Conservation (phyloP, 257 asterid genomes). For the Rubia yunnanensis region DNA sequence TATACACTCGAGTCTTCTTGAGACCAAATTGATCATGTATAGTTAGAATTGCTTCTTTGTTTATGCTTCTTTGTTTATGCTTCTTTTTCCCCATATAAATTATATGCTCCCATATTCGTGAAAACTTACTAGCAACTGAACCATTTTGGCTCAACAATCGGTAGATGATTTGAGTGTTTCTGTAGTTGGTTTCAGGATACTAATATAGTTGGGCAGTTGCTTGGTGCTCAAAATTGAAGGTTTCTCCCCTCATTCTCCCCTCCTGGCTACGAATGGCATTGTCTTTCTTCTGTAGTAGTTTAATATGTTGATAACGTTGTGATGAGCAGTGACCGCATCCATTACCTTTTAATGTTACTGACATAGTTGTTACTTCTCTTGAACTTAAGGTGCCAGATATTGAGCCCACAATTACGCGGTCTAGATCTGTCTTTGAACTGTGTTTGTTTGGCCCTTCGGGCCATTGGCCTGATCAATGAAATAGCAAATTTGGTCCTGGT, state of each 20-base stretch:
- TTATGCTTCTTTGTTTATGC: no score
- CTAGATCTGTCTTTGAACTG: no score
- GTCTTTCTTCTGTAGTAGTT: background rate
- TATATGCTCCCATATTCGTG: no score
- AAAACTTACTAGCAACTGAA: background rate
- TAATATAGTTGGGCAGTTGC: conserved; percentile 83
- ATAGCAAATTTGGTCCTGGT: no score
- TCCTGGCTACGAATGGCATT: background rate
- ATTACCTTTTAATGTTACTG: background rate
- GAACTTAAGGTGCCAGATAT: background rate
- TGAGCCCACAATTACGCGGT: background rate
- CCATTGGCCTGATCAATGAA: background rate
- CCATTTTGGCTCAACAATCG: background rate
- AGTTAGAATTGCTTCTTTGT: background rate
- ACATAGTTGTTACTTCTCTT: background rate
- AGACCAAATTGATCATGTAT: background rate
- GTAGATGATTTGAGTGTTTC: background rate
- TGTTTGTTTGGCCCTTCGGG: background rate
- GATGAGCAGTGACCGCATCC: background rate
- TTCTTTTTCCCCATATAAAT: no score
- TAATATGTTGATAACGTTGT: background rate
- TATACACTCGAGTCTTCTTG: background rate
- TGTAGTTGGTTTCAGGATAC: conserved; percentile 52
- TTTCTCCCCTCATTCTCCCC: no score
- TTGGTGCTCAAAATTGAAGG: conserved; percentile 56